phyloP scores from a whole-genome alignment of 345 rosid genomes.

The Boechera stricta region DNA sequence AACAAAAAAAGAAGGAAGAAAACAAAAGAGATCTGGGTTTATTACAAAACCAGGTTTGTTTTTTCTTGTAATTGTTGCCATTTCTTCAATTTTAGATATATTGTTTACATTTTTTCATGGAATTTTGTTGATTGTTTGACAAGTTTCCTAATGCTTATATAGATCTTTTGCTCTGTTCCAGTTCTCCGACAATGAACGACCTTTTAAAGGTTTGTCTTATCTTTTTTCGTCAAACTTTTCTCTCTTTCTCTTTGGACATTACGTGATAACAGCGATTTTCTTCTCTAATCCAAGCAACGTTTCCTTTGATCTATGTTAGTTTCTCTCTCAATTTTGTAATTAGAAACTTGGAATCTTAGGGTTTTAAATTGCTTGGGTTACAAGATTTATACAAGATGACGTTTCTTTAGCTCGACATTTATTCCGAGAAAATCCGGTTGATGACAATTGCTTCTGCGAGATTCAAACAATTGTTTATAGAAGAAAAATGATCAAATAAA shows the following conservation, averaged over 20 bases:
- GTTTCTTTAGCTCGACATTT: background rate
- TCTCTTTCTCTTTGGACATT: conserved; percentile 11
- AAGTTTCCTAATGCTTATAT: conserved; percentile 42
- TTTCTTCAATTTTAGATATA: conserved; percentile 2
- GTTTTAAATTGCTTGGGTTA: conserved; percentile 27
- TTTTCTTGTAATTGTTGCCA: conserved; percentile 2
- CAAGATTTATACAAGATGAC: conserved; percentile 2
- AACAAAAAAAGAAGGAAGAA: conserved; percentile 10
- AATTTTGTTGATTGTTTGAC: conserved; percentile 37
- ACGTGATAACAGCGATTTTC: background rate
- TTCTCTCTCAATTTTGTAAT: background rate
- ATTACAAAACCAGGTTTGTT: conserved; percentile 41
- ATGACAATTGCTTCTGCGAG: background rate
- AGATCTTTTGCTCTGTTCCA: conserved; percentile 32
- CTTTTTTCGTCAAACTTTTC: background rate
- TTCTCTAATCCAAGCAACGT: background rate
- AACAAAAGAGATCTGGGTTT: conserved; percentile 44
- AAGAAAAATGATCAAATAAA: background rate
- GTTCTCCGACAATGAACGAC: conserved; percentile 71
- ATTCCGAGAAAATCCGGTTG: background rate
- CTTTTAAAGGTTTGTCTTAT: conserved; percentile 63
- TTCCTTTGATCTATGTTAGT: background rate
- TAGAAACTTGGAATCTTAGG: conserved; percentile 10
- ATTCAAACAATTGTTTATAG: background rate
- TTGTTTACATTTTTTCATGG: background rate